Evolutionary conservation across 2,329 filamentous ascomycete genomes (phyloP), one percentile per base, ranked within the genome.

Genomic region (Alternaria sp.): DNA sequence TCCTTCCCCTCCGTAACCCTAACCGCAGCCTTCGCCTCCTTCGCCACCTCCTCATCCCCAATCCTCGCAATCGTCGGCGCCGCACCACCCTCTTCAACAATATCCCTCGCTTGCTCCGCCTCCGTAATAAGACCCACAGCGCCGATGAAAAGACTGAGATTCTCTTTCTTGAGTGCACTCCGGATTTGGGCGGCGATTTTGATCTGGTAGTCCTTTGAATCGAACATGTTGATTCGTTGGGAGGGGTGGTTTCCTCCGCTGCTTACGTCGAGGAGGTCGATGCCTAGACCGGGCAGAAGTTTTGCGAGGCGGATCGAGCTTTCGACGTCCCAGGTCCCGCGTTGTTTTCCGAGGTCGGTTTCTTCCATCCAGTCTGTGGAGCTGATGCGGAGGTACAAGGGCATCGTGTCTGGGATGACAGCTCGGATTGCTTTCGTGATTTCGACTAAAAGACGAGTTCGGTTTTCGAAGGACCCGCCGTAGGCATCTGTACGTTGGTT

Each of bases 111-210:
- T 61, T 85, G 84, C 54, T 85, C 81, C 0, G 85, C 83, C 59
- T 86, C 83, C 0, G 84, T 87, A 65, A 87, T 87, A 44, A 86
- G 70, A 0, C 85, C 85, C 1, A 87, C 85, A 2, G 85, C 84
- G 3, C 85, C 85, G 18, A 87, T 82, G 26, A 86, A 76, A 6
- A 86, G 77, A 11, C 74, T 71, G 28, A 80, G 78, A 1, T 79
- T 79, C 9, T 72, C 70, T 33, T 73, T 71, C 43, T 74, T 75
- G 6, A 78, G 55, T 23, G 77, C 78, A 81, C 87, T 44, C 6
- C 75, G 72, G 45, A 87, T 82, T 25, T 80, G 78, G 0, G 79
- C 78, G 0, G 85, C 84, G 41, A 87, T 82, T 46, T 82, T 80
- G 8, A 80, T 82, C 66, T 87, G 84, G 65, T 86, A 87, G 59